These are phyloP conservation scores for Metschnikowia baotianmanensis DNA, from an alignment of 805 yeast genomes.

Conservation along the genomic window DNA sequence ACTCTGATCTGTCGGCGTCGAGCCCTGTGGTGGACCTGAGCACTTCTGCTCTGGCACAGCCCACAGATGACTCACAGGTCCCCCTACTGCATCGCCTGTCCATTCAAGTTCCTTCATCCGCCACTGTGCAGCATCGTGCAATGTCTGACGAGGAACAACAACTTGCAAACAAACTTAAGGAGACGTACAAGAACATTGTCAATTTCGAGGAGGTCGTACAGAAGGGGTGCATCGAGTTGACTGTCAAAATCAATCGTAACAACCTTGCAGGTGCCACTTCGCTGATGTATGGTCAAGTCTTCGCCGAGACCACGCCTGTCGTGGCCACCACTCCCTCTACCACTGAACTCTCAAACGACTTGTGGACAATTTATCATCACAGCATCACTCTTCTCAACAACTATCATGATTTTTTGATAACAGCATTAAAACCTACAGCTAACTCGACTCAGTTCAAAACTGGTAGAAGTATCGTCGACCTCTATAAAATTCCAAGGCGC, in stretches of 20 bases:
- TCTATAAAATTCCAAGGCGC: conserved; percentile 74
- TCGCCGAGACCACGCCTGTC: conserved; percentile 10
- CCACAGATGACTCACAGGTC: conserved; percentile 11
- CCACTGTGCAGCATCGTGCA: conserved; percentile 22
- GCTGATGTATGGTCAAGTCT: conserved; percentile 18
- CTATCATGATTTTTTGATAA: conserved; percentile 68
- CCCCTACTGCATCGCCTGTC: conserved; percentile 16
- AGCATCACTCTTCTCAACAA: conserved; percentile 65
- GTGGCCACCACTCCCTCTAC: conserved; percentile 28
- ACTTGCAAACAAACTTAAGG: conserved; percentile 67
- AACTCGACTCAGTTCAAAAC: conserved; percentile 55
- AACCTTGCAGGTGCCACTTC: conserved; percentile 36
- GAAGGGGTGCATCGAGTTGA: conserved; percentile 60
- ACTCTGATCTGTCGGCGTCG: conserved; percentile 41
- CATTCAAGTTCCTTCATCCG: conserved; percentile 8
- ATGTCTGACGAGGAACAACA: conserved; percentile 62
- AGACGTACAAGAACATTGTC: conserved; percentile 68
- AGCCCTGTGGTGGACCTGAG: conserved; percentile 27
- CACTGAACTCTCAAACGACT: conserved; percentile 54
- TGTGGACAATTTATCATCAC: conserved; percentile 71
- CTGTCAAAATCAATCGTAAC: conserved; percentile 46
- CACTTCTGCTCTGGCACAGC: conserved; percentile 3
- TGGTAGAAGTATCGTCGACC: conserved; percentile 73
- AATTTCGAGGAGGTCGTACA: conserved; percentile 67
- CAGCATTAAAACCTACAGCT: conserved; percentile 63